A percentile compares a stretch with the other conserved stretches of the same genome.
Conservation (phyloP, 2,329 filamentous ascomycete species). For the Penicillium glabrum region DNA sequence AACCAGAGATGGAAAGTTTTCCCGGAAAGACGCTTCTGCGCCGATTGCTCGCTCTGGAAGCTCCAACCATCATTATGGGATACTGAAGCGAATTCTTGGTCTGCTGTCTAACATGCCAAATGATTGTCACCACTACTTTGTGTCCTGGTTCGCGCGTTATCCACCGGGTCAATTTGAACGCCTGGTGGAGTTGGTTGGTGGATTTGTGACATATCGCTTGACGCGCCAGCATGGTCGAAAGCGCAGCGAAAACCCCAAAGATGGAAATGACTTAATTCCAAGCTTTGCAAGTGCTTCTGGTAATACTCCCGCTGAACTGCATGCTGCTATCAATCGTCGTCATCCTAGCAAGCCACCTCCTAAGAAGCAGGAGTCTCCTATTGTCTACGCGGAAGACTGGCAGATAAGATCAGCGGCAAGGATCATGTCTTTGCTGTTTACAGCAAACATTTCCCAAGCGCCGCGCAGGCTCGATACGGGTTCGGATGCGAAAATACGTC, state of each 20-base stretch:
- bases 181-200: constrained; percentile 72
- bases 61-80: constrained; percentile 72
- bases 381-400: constrained; percentile 80
- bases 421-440: constrained; percentile 77
- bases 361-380: constrained; percentile 50
- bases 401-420: constrained; percentile 79
- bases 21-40: constrained; percentile 17
- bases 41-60: constrained; percentile 33
- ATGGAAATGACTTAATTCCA: constrained; percentile 61
- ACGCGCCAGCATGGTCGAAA: constrained; percentile 69
- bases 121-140: constrained; percentile 73
- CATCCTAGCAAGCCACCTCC: constrained; percentile 53
- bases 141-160: constrained; percentile 75
- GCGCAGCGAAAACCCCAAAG: constrained; percentile 59
- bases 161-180: constrained; percentile 67
- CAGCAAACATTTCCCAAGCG: constrained; percentile 67
- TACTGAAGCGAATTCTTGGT: constrained; percentile 82
- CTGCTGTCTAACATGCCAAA: constrained; percentile 73
- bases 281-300: constrained; percentile 67
- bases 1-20: constrained; percentile 15
- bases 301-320: constrained; percentile 66
- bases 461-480: constrained; percentile 38
- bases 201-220: constrained; percentile 79
- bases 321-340: constrained; percentile 67
- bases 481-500: constrained; percentile 33